Evolutionary conservation across 2,329 filamentous ascomycete species (phyloP).

Genomic region (Amylocarpus encephaloides): DNA sequence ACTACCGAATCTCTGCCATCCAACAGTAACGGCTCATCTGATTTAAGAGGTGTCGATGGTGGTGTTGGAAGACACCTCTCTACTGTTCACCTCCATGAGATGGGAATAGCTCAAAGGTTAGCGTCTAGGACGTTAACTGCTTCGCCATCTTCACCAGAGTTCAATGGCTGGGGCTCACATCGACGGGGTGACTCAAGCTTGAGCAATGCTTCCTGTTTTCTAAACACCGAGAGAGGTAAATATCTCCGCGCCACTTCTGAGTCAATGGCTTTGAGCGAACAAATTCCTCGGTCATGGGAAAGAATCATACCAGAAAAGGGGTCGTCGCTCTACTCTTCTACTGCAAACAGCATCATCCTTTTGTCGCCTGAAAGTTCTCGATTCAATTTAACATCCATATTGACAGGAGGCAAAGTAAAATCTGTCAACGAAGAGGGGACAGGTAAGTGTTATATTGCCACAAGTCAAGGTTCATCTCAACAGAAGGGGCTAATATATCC

Average conservation of each 20-base stretch:
- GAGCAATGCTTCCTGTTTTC: slow-evolving; percentile 8
- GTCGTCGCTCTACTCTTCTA: slow-evolving; percentile 24
- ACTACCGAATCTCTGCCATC: slow-evolving; percentile 5
- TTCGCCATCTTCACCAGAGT: slow-evolving; percentile 22
- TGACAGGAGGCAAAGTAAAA: slow-evolving; percentile 10
- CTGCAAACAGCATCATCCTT: slow-evolving; percentile 18
- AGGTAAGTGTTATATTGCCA: background rate
- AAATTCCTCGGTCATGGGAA: slow-evolving; percentile 20
- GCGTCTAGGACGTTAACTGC: slow-evolving; percentile 18
- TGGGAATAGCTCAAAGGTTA: slow-evolving; percentile 26
- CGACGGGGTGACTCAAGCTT: slow-evolving; percentile 16
- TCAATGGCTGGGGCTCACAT: slow-evolving; percentile 21
- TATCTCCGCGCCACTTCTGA: slow-evolving; percentile 19
- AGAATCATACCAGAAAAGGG: slow-evolving; percentile 13
- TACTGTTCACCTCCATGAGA: slow-evolving; percentile 26
- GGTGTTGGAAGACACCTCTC: slow-evolving; percentile 9
- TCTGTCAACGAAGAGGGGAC: background rate
- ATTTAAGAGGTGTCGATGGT: slow-evolving; percentile 28
- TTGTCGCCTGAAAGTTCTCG: slow-evolving; percentile 22
- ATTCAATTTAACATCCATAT: slow-evolving; percentile 15
- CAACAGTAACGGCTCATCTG: slow-evolving; percentile 3
- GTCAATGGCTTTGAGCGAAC: slow-evolving; percentile 19
- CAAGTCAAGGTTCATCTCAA: background rate
- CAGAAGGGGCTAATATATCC: background rate
- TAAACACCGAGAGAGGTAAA: slow-evolving; percentile 12